Conservation (phyloP, 305 asterid species). For the Coffea humblotiana region DNA sequence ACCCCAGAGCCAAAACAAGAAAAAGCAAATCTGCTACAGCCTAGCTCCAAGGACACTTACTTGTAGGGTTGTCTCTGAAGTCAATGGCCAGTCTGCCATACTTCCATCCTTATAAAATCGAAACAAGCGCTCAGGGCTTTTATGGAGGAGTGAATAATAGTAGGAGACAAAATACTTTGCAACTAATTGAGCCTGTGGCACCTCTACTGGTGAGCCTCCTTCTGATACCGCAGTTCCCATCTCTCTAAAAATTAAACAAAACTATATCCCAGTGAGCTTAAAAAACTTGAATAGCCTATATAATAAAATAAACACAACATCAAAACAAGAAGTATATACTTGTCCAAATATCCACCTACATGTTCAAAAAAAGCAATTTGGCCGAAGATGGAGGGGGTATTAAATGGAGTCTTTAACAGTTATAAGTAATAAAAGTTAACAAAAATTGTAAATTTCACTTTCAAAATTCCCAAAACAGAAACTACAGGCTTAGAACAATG, state of each 20-base stretch:
- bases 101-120: constrained; percentile 25
- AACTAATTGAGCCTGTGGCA: background rate
- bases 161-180: constrained; percentile 6
- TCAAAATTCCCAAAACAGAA: background rate
- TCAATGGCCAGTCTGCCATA: constrained; percentile 10
- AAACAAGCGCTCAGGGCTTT: constrained; percentile 5
- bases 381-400: background rate
- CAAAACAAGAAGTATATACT: background rate
- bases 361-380: background rate
- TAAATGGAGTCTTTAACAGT: background rate
- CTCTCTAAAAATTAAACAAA: constrained; percentile 3
- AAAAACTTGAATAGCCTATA: background rate
- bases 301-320: background rate
- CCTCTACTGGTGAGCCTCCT: constrained; percentile 1
- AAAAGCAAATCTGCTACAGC: background rate
- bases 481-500: background rate
- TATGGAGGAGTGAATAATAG: constrained; percentile 10
- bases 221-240: constrained; percentile 13
- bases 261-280: too few relatives aligned
- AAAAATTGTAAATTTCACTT: background rate
- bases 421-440: background rate
- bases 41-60: constrained; percentile 7
- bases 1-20: background rate
- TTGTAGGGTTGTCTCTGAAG: constrained; percentile 7
- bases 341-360: too few relatives aligned